phyloP scores from a whole-genome alignment of 148 eudicot species.

The Heliamphora exappendiculata region DNA sequence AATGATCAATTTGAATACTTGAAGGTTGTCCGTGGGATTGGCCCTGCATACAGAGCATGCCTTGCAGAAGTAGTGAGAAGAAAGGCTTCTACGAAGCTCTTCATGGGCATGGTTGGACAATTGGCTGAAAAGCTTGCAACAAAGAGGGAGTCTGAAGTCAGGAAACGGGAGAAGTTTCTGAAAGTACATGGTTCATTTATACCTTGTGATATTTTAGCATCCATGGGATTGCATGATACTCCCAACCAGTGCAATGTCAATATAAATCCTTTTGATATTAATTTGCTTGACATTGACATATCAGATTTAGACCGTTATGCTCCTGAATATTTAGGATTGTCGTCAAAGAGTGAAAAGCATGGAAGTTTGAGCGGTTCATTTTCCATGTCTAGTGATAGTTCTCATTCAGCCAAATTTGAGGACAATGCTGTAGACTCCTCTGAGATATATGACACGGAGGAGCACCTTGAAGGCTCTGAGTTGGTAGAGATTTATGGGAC shows the following conservation, averaged over 20 bases:
- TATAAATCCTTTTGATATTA: conserved; percentile 77
- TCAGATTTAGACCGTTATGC: conserved; percentile 81
- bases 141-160: conserved; percentile 78
- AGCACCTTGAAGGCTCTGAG: conserved; percentile 51
- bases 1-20: conserved; percentile 72
- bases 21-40: conserved; percentile 68
- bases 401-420: conserved; percentile 41
- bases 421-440: conserved; percentile 27
- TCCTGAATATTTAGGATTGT: conserved; percentile 66
- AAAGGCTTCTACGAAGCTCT: conserved; percentile 91
- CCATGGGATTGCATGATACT: conserved; percentile 89
- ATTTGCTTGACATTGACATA: conserved; percentile 77
- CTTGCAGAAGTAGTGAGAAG: conserved; percentile 90
- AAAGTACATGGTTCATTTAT: conserved; percentile 64
- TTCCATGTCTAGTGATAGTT: conserved; percentile 41
- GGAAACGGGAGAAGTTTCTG: conserved; percentile 76
- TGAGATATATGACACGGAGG: conserved; percentile 38
- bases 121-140: conserved; percentile 94
- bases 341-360: conserved; percentile 52
- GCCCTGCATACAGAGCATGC: conserved; percentile 82
- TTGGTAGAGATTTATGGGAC: conserved; percentile 89
- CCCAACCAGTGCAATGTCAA: conserved; percentile 91
- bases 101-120: conserved; percentile 97
- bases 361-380: conserved; percentile 44
- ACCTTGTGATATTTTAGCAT: conserved; percentile 68